These are phyloP conservation scores for Naegleria fowleri DNA, from an alignment of 208 protist genomes.

Conservation along the genomic window DNA sequence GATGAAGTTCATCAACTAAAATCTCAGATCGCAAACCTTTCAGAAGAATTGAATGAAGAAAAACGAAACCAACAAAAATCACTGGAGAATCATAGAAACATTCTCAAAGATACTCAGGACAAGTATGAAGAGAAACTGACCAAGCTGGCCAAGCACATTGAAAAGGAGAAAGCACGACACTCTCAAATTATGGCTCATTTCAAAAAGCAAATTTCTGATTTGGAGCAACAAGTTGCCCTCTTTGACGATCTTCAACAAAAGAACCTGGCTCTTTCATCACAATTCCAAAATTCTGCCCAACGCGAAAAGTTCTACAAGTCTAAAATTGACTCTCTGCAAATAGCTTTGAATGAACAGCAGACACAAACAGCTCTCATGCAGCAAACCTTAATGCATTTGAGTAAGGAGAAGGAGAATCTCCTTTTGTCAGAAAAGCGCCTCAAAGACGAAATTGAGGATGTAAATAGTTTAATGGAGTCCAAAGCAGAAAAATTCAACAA, in stretches of 20 bases:
- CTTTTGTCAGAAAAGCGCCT: background rate
- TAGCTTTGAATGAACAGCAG: background rate
- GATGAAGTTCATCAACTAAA: background rate
- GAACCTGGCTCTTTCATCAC: background rate
- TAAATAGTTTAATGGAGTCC: background rate
- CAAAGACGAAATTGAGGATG: background rate
- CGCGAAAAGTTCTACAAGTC: background rate
- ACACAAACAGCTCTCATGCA: background rate
- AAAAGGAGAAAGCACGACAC: background rate
- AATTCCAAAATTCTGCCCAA: background rate
- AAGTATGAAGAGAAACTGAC: background rate
- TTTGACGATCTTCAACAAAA: background rate
- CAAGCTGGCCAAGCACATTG: background rate
- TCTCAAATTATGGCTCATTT: background rate
- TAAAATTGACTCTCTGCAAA: background rate
- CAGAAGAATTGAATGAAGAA: background rate
- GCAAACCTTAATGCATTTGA: background rate
- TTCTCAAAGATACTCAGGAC: background rate
- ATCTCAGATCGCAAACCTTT: background rate
- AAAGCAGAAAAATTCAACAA: background rate
- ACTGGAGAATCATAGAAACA: background rate
- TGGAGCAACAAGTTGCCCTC: background rate
- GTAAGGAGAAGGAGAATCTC: constrained; percentile 6
- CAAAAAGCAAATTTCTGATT: background rate
- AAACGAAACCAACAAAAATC: background rate